Percentiles rank a stretch among this genome's conserved stretches.
Evolutionary conservation across 2,329 filamentous ascomycete species (phyloP).

Genomic region (Setomelanomma holmii): DNA sequence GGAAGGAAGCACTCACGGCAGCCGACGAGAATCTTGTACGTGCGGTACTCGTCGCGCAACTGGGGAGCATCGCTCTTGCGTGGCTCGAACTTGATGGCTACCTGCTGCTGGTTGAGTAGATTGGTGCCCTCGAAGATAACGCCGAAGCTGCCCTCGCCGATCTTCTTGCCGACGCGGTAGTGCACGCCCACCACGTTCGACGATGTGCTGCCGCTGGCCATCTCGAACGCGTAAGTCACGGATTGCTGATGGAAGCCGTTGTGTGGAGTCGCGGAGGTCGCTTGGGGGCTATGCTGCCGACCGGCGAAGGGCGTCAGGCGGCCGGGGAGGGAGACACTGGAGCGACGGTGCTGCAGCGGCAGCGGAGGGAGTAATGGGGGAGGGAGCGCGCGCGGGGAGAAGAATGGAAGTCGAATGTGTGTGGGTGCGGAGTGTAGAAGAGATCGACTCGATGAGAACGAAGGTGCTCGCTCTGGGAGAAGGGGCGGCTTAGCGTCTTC

Average conservation of each 20-base stretch:
- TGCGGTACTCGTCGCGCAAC: constrained; percentile 96
- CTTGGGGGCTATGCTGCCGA: constrained; percentile 35
- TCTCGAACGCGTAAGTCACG: constrained; percentile 47
- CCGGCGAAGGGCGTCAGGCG: constrained; percentile 21
- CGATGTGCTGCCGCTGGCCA: constrained; percentile 88
- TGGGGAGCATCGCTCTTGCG: constrained; percentile 98
- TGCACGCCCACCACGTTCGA: constrained; percentile 99
- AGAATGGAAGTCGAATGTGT: constrained; percentile 30
- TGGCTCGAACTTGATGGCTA: constrained; percentile 99
- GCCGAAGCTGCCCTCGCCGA: constrained; percentile 97
- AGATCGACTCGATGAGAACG: constrained; percentile 16
- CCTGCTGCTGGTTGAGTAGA: constrained; percentile 97
- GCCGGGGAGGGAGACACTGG: constrained; percentile 9
- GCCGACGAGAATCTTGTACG: constrained; percentile 98
- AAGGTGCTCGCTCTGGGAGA: constrained; percentile 25
- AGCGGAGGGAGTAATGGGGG: constrained; percentile 24
- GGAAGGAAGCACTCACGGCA: constrained; percentile 77
- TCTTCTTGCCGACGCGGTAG: constrained; percentile 99
- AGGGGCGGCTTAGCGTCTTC: constrained; percentile 10
- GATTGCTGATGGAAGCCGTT: constrained; percentile 22
- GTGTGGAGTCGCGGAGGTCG: constrained; percentile 7
- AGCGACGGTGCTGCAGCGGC: constrained; percentile 28
- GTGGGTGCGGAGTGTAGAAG: constrained; percentile 15
- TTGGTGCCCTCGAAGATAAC: constrained; percentile 99
- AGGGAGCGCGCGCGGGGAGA: constrained; percentile 21